A percentile compares a stretch with the other conserved stretches of the same genome.
Conservation (phyloP, 2,329 filamentous ascomycete species). For the Claviceps quebecensis region DNA sequence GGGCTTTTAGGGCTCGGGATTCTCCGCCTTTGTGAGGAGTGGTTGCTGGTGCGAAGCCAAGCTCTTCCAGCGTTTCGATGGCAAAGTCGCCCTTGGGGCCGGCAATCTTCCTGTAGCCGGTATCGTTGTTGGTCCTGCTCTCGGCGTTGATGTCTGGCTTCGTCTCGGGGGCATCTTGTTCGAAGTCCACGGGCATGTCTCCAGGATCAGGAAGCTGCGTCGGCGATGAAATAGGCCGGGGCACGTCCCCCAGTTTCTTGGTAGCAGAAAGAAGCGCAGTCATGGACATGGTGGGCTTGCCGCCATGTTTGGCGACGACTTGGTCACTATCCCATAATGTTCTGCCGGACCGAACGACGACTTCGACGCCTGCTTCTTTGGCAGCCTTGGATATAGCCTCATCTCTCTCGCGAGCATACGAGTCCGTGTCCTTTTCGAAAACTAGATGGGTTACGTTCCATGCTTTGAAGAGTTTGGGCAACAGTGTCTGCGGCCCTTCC, state of each 20-base stretch:
- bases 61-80: slow-evolving; percentile 56
- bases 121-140: slow-evolving; percentile 38
- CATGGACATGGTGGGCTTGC: slow-evolving; percentile 64
- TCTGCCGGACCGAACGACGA: slow-evolving; percentile 49
- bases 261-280: slow-evolving; percentile 50
- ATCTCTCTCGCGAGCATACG: slow-evolving; percentile 55
- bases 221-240: slow-evolving; percentile 46
- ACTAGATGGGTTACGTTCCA: slow-evolving; percentile 66
- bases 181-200: slow-evolving; percentile 43
- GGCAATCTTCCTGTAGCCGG: slow-evolving; percentile 44
- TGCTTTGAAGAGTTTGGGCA: slow-evolving; percentile 57
- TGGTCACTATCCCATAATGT: slow-evolving; percentile 64
- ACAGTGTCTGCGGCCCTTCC: slow-evolving; percentile 55
- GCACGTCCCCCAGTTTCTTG: slow-evolving; percentile 46
- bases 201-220: slow-evolving; percentile 49
- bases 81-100: slow-evolving; percentile 57
- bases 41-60: slow-evolving; percentile 51
- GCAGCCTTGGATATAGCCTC: slow-evolving; percentile 43
- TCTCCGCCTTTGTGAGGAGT: slow-evolving; percentile 61
- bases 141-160: slow-evolving; percentile 46
- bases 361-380: slow-evolving; percentile 49
- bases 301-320: slow-evolving; percentile 48
- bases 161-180: slow-evolving; percentile 36
- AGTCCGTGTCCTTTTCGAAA: slow-evolving; percentile 67
- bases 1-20: slow-evolving; percentile 41